Percentiles rank a stretch among this genome's conserved stretches.
phyloP scores from a whole-genome alignment of 2,329 filamentous ascomycete genomes.

The Apiospora pterosperma region DNA sequence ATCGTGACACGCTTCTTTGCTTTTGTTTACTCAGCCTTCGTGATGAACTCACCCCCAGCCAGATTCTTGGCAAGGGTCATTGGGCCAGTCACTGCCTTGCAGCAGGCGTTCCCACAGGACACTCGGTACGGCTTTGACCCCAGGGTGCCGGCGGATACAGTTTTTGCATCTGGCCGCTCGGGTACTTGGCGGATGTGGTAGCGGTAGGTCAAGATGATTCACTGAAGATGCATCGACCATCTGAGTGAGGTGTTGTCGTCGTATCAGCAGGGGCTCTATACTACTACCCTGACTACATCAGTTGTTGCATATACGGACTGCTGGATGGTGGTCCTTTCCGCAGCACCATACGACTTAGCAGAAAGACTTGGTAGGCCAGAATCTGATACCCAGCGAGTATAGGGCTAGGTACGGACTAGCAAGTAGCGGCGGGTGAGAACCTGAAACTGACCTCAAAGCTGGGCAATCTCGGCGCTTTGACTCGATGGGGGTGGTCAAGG shows the following conservation, averaged over 20 bases:
- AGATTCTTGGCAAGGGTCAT: no score
- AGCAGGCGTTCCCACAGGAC: not conserved
- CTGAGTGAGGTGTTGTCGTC: not conserved
- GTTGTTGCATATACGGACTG: no score
- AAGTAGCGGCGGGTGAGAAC: not conserved
- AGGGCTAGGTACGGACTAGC: not conserved
- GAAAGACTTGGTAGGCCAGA: no score
- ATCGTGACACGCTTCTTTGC: not conserved
- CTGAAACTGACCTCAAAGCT: not conserved
- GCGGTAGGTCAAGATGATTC: not conserved
- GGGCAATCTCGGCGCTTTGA: not conserved
- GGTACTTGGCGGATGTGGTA: not conserved
- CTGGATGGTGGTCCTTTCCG: no score
- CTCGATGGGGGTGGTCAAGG: not conserved
- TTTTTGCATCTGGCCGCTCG: not conserved
- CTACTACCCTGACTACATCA: no score
- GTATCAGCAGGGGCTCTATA: not conserved
- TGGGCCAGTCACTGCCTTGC: not conserved
- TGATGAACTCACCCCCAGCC: no score
- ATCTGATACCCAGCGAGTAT: no score
- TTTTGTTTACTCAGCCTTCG: not conserved
- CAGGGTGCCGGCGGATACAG: no score
- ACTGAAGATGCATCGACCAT: not conserved
- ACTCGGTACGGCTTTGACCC: not conserved
- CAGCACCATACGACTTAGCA: no score